Conservation (phyloP, 1,284 basidiomycete genomes). For the Amylostereum chailletii region DNA sequence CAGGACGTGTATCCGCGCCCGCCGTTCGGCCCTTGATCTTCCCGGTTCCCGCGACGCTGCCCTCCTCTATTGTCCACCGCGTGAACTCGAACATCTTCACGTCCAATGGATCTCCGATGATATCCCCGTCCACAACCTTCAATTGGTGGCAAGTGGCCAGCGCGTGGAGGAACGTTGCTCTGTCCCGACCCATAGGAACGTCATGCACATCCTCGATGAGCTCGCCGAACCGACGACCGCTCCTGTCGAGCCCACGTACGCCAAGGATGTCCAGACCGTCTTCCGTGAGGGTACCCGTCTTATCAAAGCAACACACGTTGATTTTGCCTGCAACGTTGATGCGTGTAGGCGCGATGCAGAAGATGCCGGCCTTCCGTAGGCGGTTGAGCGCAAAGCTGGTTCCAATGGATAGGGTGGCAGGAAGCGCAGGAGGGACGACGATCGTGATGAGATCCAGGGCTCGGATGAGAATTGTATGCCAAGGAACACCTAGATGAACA, state of each 20-base stretch:
- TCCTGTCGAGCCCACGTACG: slow-evolving; percentile 75
- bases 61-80: slow-evolving; percentile 94
- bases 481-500: slow-evolving; percentile 81
- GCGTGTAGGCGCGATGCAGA: slow-evolving; percentile 94
- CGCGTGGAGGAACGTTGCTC: slow-evolving; percentile 85
- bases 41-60: slow-evolving; percentile 58
- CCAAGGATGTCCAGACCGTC: slow-evolving; percentile 97
- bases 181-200: slow-evolving; percentile 64
- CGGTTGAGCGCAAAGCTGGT: slow-evolving; percentile 93
- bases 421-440: slow-evolving; percentile 95
- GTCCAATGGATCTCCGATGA: slow-evolving; percentile 94
- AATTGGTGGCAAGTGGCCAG: slow-evolving; percentile 95
- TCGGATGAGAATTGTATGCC: slow-evolving; percentile 88
- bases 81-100: slow-evolving; percentile 98
- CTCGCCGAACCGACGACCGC: slow-evolving; percentile 79
- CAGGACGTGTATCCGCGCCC: slow-evolving; percentile 58
- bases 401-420: slow-evolving; percentile 95
- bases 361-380: slow-evolving; percentile 84
- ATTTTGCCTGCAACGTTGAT: slow-evolving; percentile 96
- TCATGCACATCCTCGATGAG: slow-evolving; percentile 84
- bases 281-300: slow-evolving; percentile 97
- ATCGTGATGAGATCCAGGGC: slow-evolving; percentile 97
- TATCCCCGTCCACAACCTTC: slow-evolving; percentile 83
- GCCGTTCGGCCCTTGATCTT: slow-evolving; percentile 51
- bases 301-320: slow-evolving; percentile 99